These are phyloP conservation scores for Suillus luteus DNA, from an alignment of 768 basidiomycete genomes.

Conservation along the genomic window DNA sequence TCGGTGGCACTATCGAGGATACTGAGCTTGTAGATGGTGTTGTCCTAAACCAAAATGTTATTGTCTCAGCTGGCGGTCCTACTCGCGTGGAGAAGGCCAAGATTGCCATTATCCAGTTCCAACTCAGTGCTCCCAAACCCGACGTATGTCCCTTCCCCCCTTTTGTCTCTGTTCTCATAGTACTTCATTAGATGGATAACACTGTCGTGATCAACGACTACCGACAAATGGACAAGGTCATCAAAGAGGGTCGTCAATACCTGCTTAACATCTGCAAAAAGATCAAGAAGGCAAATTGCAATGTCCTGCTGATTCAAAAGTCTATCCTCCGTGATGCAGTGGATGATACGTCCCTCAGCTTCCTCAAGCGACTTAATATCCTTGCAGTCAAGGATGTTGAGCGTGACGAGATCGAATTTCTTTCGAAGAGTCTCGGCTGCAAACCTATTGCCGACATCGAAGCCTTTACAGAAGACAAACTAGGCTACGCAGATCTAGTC, in stretches of 20 bases:
- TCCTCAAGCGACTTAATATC: constrained; percentile 96
- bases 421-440: constrained; percentile 91
- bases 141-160: constrained; percentile 60
- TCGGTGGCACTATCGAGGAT: constrained; percentile 98
- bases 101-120: constrained; percentile 98
- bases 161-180: constrained; percentile 3
- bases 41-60: constrained; percentile 95
- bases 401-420: constrained; percentile 97
- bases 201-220: constrained; percentile 99
- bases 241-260: constrained; percentile 98
- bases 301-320: constrained; percentile 98
- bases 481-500: constrained; percentile 93
- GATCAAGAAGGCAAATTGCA: constrained; percentile 99
- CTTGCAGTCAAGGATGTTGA: constrained; percentile 97
- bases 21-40: constrained; percentile 96
- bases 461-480: constrained; percentile 95
- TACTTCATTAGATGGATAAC: constrained; percentile 87
- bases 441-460: constrained; percentile 98
- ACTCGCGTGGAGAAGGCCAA: constrained; percentile 97
- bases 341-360: constrained; percentile 95
- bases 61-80: constrained; percentile 88
- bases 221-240: constrained; percentile 99
- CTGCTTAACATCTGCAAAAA: constrained; percentile 98
- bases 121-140: constrained; percentile 95
- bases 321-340: constrained; percentile 99